A percentile compares a stretch with the other conserved stretches of the same genome.
These are phyloP conservation scores for Benincasa hispida DNA, from an alignment of 306 rosid genomes.

Conservation along the genomic window DNA sequence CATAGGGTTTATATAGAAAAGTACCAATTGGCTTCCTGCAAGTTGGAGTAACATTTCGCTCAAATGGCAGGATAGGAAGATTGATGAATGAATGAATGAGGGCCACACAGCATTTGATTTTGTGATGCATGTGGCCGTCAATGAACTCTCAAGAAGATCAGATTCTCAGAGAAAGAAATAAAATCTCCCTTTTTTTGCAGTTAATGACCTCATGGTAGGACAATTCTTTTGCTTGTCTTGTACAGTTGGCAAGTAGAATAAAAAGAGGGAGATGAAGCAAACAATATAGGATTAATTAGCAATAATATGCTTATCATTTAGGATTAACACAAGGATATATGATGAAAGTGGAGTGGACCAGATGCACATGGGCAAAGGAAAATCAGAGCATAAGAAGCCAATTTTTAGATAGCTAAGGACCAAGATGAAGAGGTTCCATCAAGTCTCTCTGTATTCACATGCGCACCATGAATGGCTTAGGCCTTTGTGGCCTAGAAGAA, in stretches of 20 bases:
- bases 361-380: constrained; percentile 43
- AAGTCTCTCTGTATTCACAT: constrained; percentile 19
- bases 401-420: constrained; percentile 44
- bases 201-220: neutral
- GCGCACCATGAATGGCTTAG: constrained; percentile 25
- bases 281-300: neutral
- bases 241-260: neutral
- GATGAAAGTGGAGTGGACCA: constrained; percentile 41
- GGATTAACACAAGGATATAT: neutral
- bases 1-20: constrained; percentile 10
- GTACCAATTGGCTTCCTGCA: neutral
- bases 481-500: constrained; percentile 30
- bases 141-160: neutral
- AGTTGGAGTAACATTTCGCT: constrained; percentile 18
- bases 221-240: neutral
- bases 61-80: constrained; percentile 6
- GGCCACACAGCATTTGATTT: constrained; percentile 14
- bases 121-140: neutral
- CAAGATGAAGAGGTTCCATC: neutral
- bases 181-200: neutral
- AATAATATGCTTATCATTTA: neutral
- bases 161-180: neutral
- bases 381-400: constrained; percentile 15
- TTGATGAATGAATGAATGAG: constrained; percentile 19
- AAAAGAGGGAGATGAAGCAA: too few relatives aligned